Evolutionary conservation across 176 grass and related monocot species (phyloP).

Genomic region (Phoenix dactylifera): DNA sequence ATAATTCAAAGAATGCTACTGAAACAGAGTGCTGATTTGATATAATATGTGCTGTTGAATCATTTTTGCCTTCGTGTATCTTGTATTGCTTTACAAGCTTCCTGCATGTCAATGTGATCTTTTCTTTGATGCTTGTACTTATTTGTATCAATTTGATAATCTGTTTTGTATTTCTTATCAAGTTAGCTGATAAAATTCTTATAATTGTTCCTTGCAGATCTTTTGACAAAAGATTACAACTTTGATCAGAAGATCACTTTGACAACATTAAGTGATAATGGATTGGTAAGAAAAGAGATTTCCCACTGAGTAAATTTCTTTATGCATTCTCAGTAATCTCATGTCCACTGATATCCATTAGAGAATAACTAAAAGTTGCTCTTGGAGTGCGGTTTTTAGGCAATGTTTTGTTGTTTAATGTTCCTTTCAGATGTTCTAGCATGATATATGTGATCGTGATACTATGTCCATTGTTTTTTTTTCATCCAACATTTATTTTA

Average conservation of each 20-base stretch:
- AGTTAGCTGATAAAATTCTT: not conserved
- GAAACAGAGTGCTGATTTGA: no score
- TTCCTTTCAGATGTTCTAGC: no score
- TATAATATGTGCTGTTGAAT: not conserved
- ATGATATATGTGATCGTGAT: no score
- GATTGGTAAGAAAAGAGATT: slow-evolving; percentile 37
- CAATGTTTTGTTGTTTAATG: no score
- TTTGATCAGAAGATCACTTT: slow-evolving; percentile 79
- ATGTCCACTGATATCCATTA: not conserved
- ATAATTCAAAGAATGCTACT: no score
- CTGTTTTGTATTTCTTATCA: not conserved
- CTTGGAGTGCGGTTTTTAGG: no score
- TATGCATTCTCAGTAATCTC: not conserved
- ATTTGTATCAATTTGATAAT: not conserved
- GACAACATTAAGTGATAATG: slow-evolving; percentile 33
- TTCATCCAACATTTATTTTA: no score
- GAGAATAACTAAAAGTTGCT: no score
- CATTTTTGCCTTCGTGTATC: not conserved
- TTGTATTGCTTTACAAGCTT: not conserved
- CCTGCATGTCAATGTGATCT: not conserved
- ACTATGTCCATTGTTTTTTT: no score
- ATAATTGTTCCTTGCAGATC: slow-evolving; percentile 38
- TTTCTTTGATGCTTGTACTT: not conserved
- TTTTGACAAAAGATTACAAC: slow-evolving; percentile 80
- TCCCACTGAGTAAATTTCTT: not conserved